Conservation (phyloP, 1,284 basidiomycete genomes). For the Marasmius tenuissimus region DNA sequence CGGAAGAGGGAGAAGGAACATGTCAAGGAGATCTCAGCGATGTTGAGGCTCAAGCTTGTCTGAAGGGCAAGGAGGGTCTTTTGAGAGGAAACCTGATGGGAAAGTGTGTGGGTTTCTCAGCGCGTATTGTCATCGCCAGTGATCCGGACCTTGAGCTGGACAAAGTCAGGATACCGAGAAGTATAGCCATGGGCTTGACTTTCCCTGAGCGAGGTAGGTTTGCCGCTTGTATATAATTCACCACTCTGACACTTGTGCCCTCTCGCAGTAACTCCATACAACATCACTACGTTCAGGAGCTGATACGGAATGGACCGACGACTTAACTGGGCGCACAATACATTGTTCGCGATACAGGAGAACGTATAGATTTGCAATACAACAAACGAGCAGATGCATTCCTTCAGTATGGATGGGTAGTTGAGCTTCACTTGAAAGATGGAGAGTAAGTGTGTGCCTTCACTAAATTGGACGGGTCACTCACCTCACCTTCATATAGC, state of each 20-base stretch:
- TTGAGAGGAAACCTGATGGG: slow-evolving; percentile 99
- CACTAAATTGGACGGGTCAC: not conserved
- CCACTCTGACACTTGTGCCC: not conserved
- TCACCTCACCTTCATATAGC: slow-evolving; percentile 38
- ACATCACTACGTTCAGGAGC: slow-evolving; percentile 94
- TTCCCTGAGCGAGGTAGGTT: slow-evolving; percentile 90
- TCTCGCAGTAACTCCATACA: slow-evolving; percentile 89
- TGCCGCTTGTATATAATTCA: not conserved
- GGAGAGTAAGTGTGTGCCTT: slow-evolving; percentile 76
- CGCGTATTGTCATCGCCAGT: slow-evolving; percentile 98
- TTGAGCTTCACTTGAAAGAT: slow-evolving; percentile 96
- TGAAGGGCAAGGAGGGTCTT: slow-evolving; percentile 99
- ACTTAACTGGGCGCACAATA: slow-evolving; percentile 97
- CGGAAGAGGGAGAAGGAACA: slow-evolving; percentile 48
- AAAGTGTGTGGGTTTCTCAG: slow-evolving; percentile 99
- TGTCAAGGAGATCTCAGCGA: slow-evolving; percentile 47
- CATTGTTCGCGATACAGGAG: slow-evolving; percentile 96
- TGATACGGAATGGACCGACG: slow-evolving; percentile 97
- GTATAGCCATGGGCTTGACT: slow-evolving; percentile 97
- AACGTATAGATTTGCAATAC: slow-evolving; percentile 96
- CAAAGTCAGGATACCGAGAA: slow-evolving; percentile 96
- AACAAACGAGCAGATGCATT: slow-evolving; percentile 97
- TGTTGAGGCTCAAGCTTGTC: slow-evolving; percentile 69
- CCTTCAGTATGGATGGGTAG: slow-evolving; percentile 98
- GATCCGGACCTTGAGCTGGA: slow-evolving; percentile 97